Conservation (phyloP, 495 filamentous ascomycete genomes). For the Xylaria flabelliformis region DNA sequence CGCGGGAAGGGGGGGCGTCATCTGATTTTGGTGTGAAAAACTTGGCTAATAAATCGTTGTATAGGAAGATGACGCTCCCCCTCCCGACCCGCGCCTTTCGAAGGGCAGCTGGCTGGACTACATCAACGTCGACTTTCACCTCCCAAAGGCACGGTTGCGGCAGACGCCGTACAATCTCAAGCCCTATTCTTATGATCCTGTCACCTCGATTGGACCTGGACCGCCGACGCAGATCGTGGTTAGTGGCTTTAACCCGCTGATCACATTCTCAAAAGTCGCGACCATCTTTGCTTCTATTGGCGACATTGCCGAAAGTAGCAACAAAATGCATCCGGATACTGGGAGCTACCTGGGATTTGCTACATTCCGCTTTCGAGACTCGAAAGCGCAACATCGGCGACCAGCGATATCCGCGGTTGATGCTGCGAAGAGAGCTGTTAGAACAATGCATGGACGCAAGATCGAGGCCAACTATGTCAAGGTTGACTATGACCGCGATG, state of each 20-base stretch:
- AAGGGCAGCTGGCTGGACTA: slow-evolving; percentile 63
- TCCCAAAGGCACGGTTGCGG: slow-evolving; percentile 75
- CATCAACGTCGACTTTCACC: slow-evolving; percentile 69
- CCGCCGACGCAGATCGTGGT: slow-evolving; percentile 90
- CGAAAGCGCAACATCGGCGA: slow-evolving; percentile 52
- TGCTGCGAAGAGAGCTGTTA: slow-evolving; percentile 79
- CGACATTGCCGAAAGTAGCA: slow-evolving; percentile 85
- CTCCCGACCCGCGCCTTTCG: slow-evolving; percentile 77
- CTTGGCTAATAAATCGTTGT: slow-evolving; percentile 59
- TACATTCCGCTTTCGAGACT: slow-evolving; percentile 86
- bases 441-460: slow-evolving; percentile 67
- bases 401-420: slow-evolving; percentile 68
- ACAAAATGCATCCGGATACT: slow-evolving; percentile 89
- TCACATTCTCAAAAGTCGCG: slow-evolving; percentile 76
- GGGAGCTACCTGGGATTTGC: slow-evolving; percentile 93
- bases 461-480: slow-evolving; percentile 77
- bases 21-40: slow-evolving; percentile 54
- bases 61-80: slow-evolving; percentile 69
- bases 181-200: slow-evolving; percentile 77
- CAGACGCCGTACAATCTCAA: slow-evolving; percentile 77
- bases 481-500: slow-evolving; percentile 88
- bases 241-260: slow-evolving; percentile 90
- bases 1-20: slow-evolving; percentile 59
- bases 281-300: slow-evolving; percentile 85
- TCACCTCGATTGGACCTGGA: slow-evolving; percentile 83